Percentiles rank a stretch among this genome's conserved stretches.
These are phyloP conservation scores for Moesziomyces sp. DNA, from an alignment of 1,284 basidiomycete genomes.

Conservation along the genomic window DNA sequence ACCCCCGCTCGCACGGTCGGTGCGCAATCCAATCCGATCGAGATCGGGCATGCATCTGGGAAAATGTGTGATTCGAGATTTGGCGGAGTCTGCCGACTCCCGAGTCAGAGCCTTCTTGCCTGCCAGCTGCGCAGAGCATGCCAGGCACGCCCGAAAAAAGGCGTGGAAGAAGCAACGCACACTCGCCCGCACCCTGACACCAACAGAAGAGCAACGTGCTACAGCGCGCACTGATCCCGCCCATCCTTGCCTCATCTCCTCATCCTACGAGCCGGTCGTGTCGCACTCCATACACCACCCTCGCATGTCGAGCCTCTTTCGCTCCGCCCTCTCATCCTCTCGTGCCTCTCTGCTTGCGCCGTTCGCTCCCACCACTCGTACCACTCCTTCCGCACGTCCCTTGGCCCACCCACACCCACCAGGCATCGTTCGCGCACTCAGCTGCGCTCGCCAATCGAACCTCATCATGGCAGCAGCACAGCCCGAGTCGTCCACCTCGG, in stretches of 20 bases:
- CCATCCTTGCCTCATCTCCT: not conserved
- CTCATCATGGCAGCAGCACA: slow-evolving; percentile 46
- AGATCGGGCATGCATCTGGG: not conserved
- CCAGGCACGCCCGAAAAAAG: slow-evolving; percentile 5
- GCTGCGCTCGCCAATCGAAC: slow-evolving; percentile 32
- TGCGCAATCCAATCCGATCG: not conserved
- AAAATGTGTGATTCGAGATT: not conserved
- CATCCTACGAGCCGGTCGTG: not conserved
- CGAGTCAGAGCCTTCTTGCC: slow-evolving; percentile 13
- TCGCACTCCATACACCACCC: not conserved
- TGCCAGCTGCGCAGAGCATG: slow-evolving; percentile 2
- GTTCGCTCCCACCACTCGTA: slow-evolving; percentile 8
- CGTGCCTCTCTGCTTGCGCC: slow-evolving; percentile 10
- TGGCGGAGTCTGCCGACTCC: slow-evolving; percentile 16
- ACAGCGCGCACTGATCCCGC: not conserved
- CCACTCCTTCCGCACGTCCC: slow-evolving; percentile 2
- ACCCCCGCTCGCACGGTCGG: too few species aligned
- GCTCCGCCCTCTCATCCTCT: slow-evolving; percentile 7
- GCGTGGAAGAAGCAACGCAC: slow-evolving; percentile 2
- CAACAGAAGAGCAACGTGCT: slow-evolving; percentile 6
- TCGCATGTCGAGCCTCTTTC: slow-evolving; percentile 33
- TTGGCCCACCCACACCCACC: too few species aligned
- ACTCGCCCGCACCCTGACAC: not conserved
- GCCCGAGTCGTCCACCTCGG: slow-evolving; percentile 23
- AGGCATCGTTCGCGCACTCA: slow-evolving; percentile 14